These are phyloP conservation scores for Sphagnum contortum DNA, from an alignment of 225 moss, liverwort and hornwort species.

Conservation along the genomic window DNA sequence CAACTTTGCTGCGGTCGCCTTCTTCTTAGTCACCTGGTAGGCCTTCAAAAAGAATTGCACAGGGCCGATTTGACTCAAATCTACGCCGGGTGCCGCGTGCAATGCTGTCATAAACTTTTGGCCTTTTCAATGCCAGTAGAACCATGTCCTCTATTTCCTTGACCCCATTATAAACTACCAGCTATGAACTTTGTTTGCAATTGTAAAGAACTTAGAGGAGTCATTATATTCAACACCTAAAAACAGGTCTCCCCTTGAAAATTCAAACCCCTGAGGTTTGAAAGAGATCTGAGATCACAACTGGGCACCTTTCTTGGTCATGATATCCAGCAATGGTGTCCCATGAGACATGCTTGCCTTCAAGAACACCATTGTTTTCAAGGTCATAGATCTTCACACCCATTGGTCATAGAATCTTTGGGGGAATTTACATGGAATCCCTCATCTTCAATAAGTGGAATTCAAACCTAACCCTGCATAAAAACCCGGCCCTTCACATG, in stretches of 20 bases:
- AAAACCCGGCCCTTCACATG: no score
- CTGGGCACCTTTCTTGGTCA: slow-evolving; percentile 60
- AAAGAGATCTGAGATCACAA: background rate
- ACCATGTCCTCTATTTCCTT: slow-evolving; percentile 85
- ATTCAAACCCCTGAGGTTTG: no score
- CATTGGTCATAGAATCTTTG: no score
- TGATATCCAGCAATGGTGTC: slow-evolving; percentile 74
- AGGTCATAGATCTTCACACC: slow-evolving; percentile 73
- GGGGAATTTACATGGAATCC: no score
- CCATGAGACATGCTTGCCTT: slow-evolving; percentile 47
- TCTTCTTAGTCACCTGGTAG: slow-evolving; percentile 74
- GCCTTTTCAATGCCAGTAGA: slow-evolving; percentile 67
- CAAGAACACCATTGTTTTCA: slow-evolving; percentile 26
- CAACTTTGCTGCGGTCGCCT: no score
- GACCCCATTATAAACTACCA: no score
- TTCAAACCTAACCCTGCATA: no score
- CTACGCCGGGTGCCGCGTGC: slow-evolving; percentile 77
- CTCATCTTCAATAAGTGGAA: no score
- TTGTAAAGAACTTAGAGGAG: no score
- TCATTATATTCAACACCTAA: no score
- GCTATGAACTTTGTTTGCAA: no score
- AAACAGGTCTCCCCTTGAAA: no score
- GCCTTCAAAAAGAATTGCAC: slow-evolving; percentile 80
- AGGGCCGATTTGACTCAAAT: slow-evolving; percentile 73
- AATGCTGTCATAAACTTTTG: slow-evolving; percentile 70